phyloP scores from a whole-genome alignment of 2,329 filamentous ascomycete genomes.

The Penicillium thymicola region DNA sequence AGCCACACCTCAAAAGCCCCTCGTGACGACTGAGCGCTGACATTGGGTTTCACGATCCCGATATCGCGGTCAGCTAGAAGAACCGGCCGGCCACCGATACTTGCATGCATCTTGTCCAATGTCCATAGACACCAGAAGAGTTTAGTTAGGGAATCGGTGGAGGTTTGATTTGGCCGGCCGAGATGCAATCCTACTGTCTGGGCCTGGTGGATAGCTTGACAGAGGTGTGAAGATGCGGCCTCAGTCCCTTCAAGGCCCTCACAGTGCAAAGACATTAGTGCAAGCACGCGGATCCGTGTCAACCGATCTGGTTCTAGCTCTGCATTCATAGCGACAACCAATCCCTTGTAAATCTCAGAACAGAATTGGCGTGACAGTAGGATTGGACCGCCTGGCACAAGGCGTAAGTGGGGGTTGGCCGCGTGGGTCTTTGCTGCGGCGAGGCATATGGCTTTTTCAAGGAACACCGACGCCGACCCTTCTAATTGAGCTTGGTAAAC shows the following conservation, averaged over 20 bases:
- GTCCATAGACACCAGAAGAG: slow-evolving; percentile 44
- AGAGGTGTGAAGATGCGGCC: slow-evolving; percentile 39
- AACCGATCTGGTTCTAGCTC: slow-evolving; percentile 37
- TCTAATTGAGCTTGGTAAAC: slow-evolving; percentile 25
- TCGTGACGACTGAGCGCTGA: slow-evolving; percentile 10
- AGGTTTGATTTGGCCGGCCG: slow-evolving; percentile 32
- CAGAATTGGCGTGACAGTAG: slow-evolving; percentile 38
- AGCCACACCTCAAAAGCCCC: slow-evolving; percentile 39
- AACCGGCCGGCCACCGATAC: slow-evolving; percentile 40
- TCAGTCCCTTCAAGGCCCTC: slow-evolving; percentile 42
- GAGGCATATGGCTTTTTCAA: slow-evolving; percentile 41
- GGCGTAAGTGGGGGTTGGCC: slow-evolving; percentile 32
- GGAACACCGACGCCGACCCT: slow-evolving; percentile 31
- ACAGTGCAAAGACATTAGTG: slow-evolving; percentile 42
- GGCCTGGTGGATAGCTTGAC: slow-evolving; percentile 42
- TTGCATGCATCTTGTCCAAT: slow-evolving; percentile 42
- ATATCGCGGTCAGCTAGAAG: slow-evolving; percentile 41
- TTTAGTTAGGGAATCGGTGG: slow-evolving; percentile 28
- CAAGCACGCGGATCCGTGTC: slow-evolving; percentile 38
- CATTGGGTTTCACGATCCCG: slow-evolving; percentile 32
- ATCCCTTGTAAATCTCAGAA: slow-evolving; percentile 36
- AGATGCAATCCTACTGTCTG: slow-evolving; percentile 41
- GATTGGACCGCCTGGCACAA: slow-evolving; percentile 30
- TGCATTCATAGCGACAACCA: slow-evolving; percentile 38
- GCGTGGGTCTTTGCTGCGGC: slow-evolving; percentile 38